These are phyloP conservation scores for Eimeria zaria DNA, from an alignment of 169 alveolate genomes.

Conservation along the genomic window DNA sequence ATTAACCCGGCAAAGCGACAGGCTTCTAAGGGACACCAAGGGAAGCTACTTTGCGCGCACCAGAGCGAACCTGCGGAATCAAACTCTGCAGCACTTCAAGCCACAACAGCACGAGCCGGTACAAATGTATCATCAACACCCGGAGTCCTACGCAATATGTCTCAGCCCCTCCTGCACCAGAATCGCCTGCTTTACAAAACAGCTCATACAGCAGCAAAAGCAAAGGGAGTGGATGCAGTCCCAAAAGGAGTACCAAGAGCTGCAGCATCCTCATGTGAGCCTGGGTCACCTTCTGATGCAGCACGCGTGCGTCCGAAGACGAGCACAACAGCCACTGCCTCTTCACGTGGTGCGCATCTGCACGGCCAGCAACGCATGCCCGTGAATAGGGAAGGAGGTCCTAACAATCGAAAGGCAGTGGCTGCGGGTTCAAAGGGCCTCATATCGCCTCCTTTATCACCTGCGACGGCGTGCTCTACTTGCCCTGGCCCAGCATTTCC, in stretches of 20 bases:
- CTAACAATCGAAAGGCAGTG: background rate
- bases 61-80: background rate
- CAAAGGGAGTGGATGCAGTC: background rate
- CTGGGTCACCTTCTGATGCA: background rate
- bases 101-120: background rate
- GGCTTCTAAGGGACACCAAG: background rate
- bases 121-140: slow-evolving; percentile 14
- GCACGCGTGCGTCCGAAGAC: slow-evolving; percentile 13
- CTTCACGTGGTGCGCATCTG: background rate
- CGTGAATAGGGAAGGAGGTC: slow-evolving; percentile 8
- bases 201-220: background rate
- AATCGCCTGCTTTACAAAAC: background rate
- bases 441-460: background rate
- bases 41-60: background rate
- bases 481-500: background rate
- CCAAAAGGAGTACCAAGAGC: background rate
- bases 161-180: slow-evolving; percentile 38
- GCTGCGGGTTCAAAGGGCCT: background rate
- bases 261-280: slow-evolving; percentile 5
- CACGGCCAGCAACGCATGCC: background rate
- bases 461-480: background rate
- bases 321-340: background rate
- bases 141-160: background rate
- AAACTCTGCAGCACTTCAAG: slow-evolving; percentile 8
- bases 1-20: background rate